phyloP scores from a whole-genome alignment of 164 flowering plant genomes.

The Vitis labrusca region DNA sequence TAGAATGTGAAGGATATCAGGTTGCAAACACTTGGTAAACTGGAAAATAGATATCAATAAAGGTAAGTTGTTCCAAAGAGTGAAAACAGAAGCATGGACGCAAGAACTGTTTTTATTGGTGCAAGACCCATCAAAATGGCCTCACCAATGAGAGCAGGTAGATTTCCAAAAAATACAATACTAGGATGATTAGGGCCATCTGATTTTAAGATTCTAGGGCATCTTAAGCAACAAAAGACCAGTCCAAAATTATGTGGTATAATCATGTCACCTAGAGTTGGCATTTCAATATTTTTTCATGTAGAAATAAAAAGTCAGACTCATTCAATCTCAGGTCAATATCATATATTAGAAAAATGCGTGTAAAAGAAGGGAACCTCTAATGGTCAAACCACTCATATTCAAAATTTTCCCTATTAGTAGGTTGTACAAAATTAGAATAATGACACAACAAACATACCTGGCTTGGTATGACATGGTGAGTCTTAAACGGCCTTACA shows the following conservation, averaged over 20 bases:
- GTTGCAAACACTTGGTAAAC: background rate
- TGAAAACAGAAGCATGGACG: too few relatives aligned
- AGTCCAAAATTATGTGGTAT: too few relatives aligned
- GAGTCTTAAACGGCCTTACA: constrained; percentile 81
- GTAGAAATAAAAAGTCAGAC: background rate
- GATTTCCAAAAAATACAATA: too few relatives aligned
- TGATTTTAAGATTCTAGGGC: too few relatives aligned
- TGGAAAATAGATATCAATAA: too few relatives aligned
- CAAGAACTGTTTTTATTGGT: too few relatives aligned
- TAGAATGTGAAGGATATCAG: background rate
- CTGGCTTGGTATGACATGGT: constrained; percentile 98
- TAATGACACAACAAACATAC: constrained; percentile 27
- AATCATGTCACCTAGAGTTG: too few relatives aligned
- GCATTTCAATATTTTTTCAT: background rate
- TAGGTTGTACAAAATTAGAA: background rate
- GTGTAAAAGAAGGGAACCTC: background rate
- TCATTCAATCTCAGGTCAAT: background rate
- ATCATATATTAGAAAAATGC: background rate
- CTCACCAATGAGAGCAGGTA: too few relatives aligned
- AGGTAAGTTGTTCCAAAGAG: too few relatives aligned
- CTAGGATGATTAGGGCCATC: too few relatives aligned
- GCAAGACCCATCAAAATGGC: too few relatives aligned
- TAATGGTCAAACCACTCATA: background rate
- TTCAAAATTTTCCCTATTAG: background rate
- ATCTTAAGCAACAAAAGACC: too few relatives aligned